phyloP scores from a whole-genome alignment of 2,329 filamentous ascomycete genomes.

The Bimuria novae-zelandiae region DNA sequence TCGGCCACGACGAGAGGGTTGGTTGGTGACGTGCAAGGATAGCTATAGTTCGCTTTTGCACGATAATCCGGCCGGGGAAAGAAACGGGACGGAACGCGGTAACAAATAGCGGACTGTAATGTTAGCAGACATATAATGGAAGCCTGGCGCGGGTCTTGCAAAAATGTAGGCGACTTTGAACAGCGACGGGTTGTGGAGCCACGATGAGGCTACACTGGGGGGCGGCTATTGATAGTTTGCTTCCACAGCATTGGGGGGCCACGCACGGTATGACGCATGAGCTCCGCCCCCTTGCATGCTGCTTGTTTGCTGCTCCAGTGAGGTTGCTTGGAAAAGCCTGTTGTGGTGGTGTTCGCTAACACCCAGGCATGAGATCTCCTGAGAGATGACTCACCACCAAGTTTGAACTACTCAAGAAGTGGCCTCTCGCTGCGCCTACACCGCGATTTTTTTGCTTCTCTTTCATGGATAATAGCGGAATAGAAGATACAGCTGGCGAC shows the following conservation, averaged over 20 bases:
- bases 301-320: slow-evolving; percentile 22
- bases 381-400: slow-evolving; percentile 27
- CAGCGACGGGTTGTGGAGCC: slow-evolving; percentile 9
- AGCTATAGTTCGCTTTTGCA: background rate
- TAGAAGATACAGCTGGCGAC: background rate
- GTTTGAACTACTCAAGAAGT: background rate
- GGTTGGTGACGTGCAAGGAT: background rate
- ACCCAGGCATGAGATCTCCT: slow-evolving; percentile 16
- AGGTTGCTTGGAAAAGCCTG: slow-evolving; percentile 21
- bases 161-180: background rate
- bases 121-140: background rate
- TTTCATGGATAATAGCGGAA: slow-evolving; percentile 5
- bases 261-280: slow-evolving; percentile 27
- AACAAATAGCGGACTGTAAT: background rate
- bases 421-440: slow-evolving; percentile 1
- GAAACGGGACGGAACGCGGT: background rate
- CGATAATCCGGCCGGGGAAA: background rate
- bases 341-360: slow-evolving; percentile 22
- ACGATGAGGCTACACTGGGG: slow-evolving; percentile 13
- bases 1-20: background rate
- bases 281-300: slow-evolving; percentile 24
- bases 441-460: slow-evolving; percentile 14
- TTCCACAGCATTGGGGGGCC: slow-evolving; percentile 18
- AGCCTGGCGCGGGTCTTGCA: background rate
- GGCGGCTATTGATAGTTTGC: slow-evolving; percentile 19